These are phyloP conservation scores for Pestalotiopsis sp. DNA, from an alignment of 2,329 filamentous ascomycete species.

Conservation along the genomic window DNA sequence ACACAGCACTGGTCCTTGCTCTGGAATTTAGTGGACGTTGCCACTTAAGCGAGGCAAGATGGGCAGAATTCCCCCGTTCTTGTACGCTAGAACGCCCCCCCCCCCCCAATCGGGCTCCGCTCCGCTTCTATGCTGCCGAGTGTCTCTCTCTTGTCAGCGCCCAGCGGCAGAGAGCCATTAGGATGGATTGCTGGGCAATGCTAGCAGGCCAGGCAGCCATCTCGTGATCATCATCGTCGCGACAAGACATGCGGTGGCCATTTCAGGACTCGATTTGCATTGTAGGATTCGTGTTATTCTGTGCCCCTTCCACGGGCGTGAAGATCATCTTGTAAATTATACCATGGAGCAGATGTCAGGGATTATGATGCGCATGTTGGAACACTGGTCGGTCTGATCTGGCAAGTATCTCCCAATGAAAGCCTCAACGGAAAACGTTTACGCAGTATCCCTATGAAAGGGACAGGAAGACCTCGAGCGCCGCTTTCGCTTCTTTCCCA, in stretches of 20 bases:
- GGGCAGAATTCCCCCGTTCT: neutral
- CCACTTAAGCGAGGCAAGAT: neutral
- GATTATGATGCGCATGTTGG: too few relatives aligned
- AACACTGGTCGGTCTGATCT: too few relatives aligned
- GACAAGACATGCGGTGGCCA: neutral
- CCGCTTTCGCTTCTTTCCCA: neutral
- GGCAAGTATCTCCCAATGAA: too few relatives aligned
- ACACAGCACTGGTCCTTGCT: neutral
- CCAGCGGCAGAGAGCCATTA: neutral
- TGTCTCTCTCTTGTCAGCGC: neutral
- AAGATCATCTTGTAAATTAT: too few relatives aligned
- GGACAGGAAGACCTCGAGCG: neutral
- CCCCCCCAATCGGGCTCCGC: neutral
- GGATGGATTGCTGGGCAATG: neutral
- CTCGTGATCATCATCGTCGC: neutral
- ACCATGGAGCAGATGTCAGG: too few relatives aligned
- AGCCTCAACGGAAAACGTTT: too few relatives aligned
- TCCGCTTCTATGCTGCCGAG: neutral
- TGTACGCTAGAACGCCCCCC: too few relatives aligned
- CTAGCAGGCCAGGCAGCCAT: neutral
- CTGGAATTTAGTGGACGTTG: neutral
- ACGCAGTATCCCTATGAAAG: neutral
- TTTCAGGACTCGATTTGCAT: neutral
- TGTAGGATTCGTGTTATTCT: neutral
- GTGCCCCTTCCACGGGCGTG: too few relatives aligned